Evolutionary conservation across 352 stramenopile species (phyloP), one percentile per base, ranked within the genome.

Genomic region (Globisporangium carolinianum): DNA sequence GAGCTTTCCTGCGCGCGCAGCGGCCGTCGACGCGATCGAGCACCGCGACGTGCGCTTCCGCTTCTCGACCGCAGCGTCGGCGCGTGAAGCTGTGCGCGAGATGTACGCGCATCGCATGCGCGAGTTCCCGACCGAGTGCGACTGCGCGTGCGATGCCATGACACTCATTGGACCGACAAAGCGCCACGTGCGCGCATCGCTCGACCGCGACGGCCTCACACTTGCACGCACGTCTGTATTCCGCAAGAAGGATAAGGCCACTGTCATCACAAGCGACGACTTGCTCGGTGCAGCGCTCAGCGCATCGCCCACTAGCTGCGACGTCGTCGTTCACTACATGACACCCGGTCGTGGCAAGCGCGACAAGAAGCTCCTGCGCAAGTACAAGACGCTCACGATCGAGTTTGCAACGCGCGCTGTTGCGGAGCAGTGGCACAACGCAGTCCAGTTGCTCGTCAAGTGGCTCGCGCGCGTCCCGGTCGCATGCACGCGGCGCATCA

Each of bases 401-500:
- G 69, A 72, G 3, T 85, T 86, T 37, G 15, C 47, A 12, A 68
- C 65, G 9, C 54, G 62, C 2, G 47, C 53, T 4, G 73, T 63
- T 4, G 70, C 75, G 0, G 51, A 65, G 7, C 59, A 72, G 50
- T 75, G 75, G 51, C 63, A 77, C 35, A 42, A 62, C 11, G 73
- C 74, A 1, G 36, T 91, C 35, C 77, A 86, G 62, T 24, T 53
- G 43, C 71, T 87, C 51, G 76, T 87, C 9, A 87, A 87, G 50
- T 91, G 79, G 82, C 53, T 80, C n/a, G 79, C 82, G 17, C 79
- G 82, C 46, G 82, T 89, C 17, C 82, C 82, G 7, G 53, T 75
- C 14, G 63, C 73, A 35, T 57, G 68, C 42, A 72, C 67, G 37
- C 75, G 82, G 36, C 72, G 72, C 35, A 86, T 89, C 61, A 87